These are phyloP conservation scores for Lactarius indigo DNA, from an alignment of 768 basidiomycete species.

Conservation along the genomic window DNA sequence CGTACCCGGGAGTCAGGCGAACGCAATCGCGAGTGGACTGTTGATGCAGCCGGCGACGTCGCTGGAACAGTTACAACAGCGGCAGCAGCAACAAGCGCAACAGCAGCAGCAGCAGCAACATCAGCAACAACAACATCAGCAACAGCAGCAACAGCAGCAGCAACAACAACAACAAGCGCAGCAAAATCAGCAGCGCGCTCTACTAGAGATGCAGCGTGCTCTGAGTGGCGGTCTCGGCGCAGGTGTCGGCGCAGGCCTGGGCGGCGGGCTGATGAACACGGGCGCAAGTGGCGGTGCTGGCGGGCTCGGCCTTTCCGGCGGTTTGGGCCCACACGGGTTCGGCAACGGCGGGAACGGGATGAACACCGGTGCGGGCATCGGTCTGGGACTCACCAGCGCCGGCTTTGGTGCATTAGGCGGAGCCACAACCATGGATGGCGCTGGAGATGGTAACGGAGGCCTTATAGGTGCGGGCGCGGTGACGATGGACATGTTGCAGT, in stretches of 20 bases:
- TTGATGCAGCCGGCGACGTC: constrained; percentile 5
- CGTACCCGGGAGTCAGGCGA: constrained; percentile 23
- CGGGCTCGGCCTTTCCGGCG: constrained; percentile 10
- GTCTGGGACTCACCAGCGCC: constrained; percentile 1
- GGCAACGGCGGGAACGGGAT: constrained; percentile 3
- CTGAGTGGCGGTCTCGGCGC: constrained; percentile 20
- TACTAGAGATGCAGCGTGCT: constrained; percentile 16
- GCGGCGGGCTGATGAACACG: constrained; percentile 15
- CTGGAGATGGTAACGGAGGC: neutral
- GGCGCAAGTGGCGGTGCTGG: constrained; percentile 1
- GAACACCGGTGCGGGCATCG: constrained; percentile 2
- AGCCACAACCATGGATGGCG: neutral
- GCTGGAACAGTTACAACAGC: constrained; percentile 10
- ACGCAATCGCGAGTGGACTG: constrained; percentile 18
- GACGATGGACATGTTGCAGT: constrained; percentile 21
- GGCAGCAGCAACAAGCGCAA: constrained; percentile 15
- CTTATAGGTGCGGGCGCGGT: constrained; percentile 7
- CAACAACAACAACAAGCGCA: constrained; percentile 14
- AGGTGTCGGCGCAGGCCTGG: constrained; percentile 5
- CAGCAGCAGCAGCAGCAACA: constrained; percentile 9
- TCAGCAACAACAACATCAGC: constrained; percentile 2
- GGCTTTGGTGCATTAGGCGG: constrained; percentile 9
- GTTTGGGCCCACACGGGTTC: constrained; percentile 8
- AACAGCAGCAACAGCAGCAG: constrained; percentile 7
- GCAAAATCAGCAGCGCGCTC: constrained; percentile 17